Conservation (phyloP, 2,329 filamentous ascomycete genomes). For the Emmonsiellopsis sp. region DNA sequence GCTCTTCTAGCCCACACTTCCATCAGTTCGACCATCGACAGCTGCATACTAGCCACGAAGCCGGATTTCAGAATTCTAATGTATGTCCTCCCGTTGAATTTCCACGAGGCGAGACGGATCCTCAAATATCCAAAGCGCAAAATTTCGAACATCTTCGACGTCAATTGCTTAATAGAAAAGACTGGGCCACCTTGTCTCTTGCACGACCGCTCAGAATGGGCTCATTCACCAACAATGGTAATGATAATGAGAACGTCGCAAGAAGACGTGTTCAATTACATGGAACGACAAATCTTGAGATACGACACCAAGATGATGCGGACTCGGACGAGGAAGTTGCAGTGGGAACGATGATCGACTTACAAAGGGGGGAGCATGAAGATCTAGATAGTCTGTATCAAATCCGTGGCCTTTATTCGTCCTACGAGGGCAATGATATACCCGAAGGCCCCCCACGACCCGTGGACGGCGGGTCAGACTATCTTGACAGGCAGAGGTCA, state of each 20-base stretch:
- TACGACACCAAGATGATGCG: conserved; percentile 1
- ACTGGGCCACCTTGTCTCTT: conserved; percentile 29
- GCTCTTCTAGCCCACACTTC: not conserved
- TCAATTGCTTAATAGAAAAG: conserved; percentile 23
- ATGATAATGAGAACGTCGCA: conserved; percentile 10
- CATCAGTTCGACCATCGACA: no score
- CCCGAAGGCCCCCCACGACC: no score
- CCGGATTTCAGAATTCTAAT: not conserved
- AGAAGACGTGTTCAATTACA: conserved; percentile 16
- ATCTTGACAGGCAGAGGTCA: no score
- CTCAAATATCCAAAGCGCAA: not conserved
- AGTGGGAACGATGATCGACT: not conserved
- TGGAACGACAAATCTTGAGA: not conserved
- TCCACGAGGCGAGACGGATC: not conserved
- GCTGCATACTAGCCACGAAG: not conserved
- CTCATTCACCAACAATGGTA: not conserved
- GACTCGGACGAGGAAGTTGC: conserved; percentile 7
- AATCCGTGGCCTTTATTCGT: no score
- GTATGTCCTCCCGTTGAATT: not conserved
- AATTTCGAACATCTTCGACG: conserved; percentile 21
- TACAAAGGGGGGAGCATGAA: not conserved
- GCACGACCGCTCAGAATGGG: conserved; percentile 21
- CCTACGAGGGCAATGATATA: no score
- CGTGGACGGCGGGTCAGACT: no score
- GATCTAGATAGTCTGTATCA: no score